A percentile compares a stretch with the other conserved stretches of the same genome.
Evolutionary conservation across 2,329 filamentous ascomycete species (phyloP).

Genomic region (Xylaria sp.): DNA sequence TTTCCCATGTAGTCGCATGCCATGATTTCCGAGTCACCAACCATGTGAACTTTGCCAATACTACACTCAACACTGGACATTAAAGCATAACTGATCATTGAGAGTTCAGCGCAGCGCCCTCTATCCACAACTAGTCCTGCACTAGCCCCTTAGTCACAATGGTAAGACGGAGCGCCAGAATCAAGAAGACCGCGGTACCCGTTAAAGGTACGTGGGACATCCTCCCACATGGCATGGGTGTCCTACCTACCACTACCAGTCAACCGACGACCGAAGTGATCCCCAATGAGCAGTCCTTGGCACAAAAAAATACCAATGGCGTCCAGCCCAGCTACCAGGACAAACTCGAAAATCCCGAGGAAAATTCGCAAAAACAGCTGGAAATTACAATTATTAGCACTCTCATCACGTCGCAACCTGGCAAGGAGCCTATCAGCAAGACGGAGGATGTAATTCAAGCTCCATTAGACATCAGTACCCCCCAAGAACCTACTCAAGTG

Average conservation of each 20-base stretch:
- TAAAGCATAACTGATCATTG: not conserved
- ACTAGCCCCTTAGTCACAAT: slow-evolving; percentile 7
- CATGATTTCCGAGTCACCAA: no score
- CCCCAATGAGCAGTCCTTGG: not conserved
- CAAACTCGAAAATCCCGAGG: not conserved
- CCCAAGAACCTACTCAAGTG: not conserved
- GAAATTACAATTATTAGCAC: not conserved
- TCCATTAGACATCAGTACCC: not conserved
- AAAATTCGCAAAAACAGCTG: not conserved
- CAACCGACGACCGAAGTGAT: slow-evolving; percentile 1
- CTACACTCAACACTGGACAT: no score
- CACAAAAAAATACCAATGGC: not conserved
- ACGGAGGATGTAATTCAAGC: not conserved
- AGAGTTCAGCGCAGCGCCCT: not conserved
- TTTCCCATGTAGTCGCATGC: no score
- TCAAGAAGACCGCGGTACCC: slow-evolving; percentile 36
- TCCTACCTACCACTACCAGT: slow-evolving; percentile 17
- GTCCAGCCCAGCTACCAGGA: not conserved
- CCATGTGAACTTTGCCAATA: no score
- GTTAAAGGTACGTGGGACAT: slow-evolving; percentile 40
- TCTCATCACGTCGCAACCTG: not conserved
- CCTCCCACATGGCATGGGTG: slow-evolving; percentile 46
- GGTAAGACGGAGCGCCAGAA: slow-evolving; percentile 37
- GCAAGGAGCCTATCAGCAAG: not conserved
- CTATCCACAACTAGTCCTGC: not conserved